Evolutionary conservation across 1,139 yeast genomes (phyloP).

Genomic region (Wickerhamomyces sp.): DNA sequence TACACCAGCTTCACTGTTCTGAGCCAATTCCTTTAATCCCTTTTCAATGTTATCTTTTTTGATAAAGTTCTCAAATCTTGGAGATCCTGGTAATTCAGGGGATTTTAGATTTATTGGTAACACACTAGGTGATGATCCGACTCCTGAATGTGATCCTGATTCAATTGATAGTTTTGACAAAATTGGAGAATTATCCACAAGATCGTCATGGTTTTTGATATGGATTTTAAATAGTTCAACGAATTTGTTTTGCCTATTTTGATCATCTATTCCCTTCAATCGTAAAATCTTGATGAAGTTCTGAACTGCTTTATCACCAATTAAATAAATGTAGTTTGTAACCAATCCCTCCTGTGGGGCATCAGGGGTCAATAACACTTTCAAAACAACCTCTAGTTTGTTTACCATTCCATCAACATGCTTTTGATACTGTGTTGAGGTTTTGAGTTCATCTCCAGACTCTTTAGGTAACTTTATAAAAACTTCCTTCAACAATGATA

Average conservation of each 20-base stretch:
- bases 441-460: conserved; percentile 9
- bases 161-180: conserved; percentile 28
- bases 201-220: conserved; percentile 44
- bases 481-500: conserved; percentile 55
- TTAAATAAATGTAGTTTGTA: conserved; percentile 58
- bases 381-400: conserved; percentile 58
- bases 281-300: conserved; percentile 64
- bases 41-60: conserved; percentile 52
- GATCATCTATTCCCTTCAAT: conserved; percentile 50
- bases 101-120: conserved; percentile 10
- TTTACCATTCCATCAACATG: conserved; percentile 44
- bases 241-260: conserved; percentile 43
- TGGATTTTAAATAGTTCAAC: conserved; percentile 59
- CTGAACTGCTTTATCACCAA: conserved; percentile 58
- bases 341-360: conserved; percentile 66
- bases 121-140: conserved; percentile 6
- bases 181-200: conserved; percentile 40
- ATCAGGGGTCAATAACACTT: conserved; percentile 57
- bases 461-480: conserved; percentile 47
- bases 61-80: conserved; percentile 23
- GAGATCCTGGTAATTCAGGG: conserved; percentile 16
- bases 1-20: conserved; percentile 49
- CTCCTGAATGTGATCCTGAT: conserved; percentile 2
- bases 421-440: conserved; percentile 19
- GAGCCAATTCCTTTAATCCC: conserved; percentile 46